A percentile compares a stretch with the other conserved stretches of the same genome.
Conservation (phyloP, 106 monocot species). For the Dactylorhiza incarnata region DNA sequence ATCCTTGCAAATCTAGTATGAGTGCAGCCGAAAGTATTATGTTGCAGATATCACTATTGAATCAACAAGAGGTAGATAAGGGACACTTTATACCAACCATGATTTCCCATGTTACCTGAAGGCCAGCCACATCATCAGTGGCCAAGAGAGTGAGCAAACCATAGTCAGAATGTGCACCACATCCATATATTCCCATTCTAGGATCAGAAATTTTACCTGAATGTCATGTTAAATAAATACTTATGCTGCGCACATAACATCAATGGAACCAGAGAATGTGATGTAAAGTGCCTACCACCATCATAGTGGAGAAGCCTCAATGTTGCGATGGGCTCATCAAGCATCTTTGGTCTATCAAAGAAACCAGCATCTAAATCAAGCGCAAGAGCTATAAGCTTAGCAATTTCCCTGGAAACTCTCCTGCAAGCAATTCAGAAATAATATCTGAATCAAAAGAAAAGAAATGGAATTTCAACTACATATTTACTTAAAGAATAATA, state of each 20-base stretch:
- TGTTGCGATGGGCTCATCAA: constrained; percentile 77
- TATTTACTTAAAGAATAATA: background rate
- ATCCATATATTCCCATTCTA: constrained; percentile 68
- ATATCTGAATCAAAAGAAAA: background rate
- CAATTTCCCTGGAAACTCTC: constrained; percentile 66
- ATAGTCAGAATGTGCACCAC: constrained; percentile 92
- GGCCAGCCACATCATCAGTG: constrained; percentile 84
- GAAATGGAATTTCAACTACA: background rate
- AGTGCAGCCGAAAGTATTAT: background rate
- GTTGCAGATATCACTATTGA: background rate
- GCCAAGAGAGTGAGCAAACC: constrained; percentile 92
- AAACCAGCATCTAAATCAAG: constrained; percentile 64
- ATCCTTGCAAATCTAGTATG: constrained; percentile 84
- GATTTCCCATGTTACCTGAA: constrained; percentile 46
- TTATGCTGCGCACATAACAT: background rate
- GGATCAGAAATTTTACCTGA: constrained; percentile 74
- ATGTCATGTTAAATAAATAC: constrained; percentile 5
- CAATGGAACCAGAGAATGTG: constrained; percentile 13
- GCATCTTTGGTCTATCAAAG: constrained; percentile 74
- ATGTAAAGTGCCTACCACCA: constrained; percentile 40
- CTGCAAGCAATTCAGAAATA: constrained; percentile 24
- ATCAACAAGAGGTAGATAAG: background rate
- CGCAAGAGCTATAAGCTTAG: constrained; percentile 83
- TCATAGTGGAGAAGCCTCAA: constrained; percentile 89
- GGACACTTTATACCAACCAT: background rate